Evolutionary conservation across 768 basidiomycete genomes (phyloP), one percentile per base, ranked within the genome.

Genomic region (Naganishia friedmannii): DNA sequence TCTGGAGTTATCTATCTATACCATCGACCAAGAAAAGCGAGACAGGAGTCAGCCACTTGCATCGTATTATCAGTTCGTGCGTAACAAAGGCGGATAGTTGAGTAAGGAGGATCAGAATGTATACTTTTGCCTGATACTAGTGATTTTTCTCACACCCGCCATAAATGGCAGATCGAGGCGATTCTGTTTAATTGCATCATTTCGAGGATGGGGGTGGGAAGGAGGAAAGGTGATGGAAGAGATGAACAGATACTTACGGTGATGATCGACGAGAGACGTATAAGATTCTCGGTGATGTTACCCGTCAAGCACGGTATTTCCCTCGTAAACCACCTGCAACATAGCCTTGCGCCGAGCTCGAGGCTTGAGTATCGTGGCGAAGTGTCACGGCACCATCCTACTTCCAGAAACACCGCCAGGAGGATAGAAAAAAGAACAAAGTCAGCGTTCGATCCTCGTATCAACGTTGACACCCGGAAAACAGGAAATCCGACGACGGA

Each of bases 41-140:
- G 48, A 17, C 45, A 17, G 15, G 48, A 7, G 23, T 51, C 12
- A 51, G 48, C 48, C 12, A 51, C 6, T 26, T 51, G 48, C 48
- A 4, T 26, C 21, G 15, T 7, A 12, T 7, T 12, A 51, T 3
- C 48, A 7, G 12, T 51, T 4, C 13, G 6, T 26, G 48, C 13
- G 13, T 6, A 51, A 26, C 6, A 3, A 3, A 23, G n/a, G 48
- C 48, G 23, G 48, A 26, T 3, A 26, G 4, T 5, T 37, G 48
- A 26, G n/a, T 12, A 21, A n/a, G n/a, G 48, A 26, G 15, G 48
- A 51, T 51, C 31, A 37, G 37, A 58, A 58, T 37, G 57, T 58
- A 58, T 58, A 34, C 57, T 56, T 58, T 58, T 58, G 57, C 57
- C 57, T 58, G 57, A 58, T 58, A 58, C 57, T 58, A 58, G 34